Conservation (phyloP, 192 early-diverging fungal species). For the Obelidium mucronatum region DNA sequence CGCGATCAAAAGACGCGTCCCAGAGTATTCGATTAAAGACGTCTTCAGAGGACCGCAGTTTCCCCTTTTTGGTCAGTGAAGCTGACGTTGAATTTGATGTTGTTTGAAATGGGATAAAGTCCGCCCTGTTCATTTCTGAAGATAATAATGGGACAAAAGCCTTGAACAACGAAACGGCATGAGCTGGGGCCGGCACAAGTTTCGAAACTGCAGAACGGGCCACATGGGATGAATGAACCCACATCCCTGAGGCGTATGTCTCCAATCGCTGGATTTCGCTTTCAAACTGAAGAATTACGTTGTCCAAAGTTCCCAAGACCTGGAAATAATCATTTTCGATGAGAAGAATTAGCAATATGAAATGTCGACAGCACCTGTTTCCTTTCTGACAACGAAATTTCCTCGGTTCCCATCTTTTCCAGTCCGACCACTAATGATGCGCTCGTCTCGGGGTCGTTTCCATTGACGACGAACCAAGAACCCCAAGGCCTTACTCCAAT, state of each 20-base stretch:
- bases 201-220: not conserved
- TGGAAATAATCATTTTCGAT: not conserved
- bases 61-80: not conserved
- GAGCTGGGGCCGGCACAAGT: not conserved
- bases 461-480: not conserved
- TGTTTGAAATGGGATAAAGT: no score
- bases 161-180: no score
- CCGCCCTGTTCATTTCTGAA: no score
- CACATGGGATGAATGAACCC: not conserved
- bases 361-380: not conserved
- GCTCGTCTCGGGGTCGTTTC: constrained; percentile 21
- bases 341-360: not conserved
- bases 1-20: constrained; percentile 25
- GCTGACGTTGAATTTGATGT: no score
- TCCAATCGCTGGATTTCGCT: constrained; percentile 1
- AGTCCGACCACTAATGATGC: constrained; percentile 14
- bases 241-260: not conserved
- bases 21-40: constrained; percentile 41
- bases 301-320: constrained; percentile 13
- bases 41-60: constrained; percentile 38
- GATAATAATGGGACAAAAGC: no score
- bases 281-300: constrained; percentile 8
- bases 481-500: not conserved
- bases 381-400: not conserved
- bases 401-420: not conserved